These are phyloP conservation scores for Daldinia sp. DNA, from an alignment of 2,329 filamentous ascomycete species.

Conservation along the genomic window DNA sequence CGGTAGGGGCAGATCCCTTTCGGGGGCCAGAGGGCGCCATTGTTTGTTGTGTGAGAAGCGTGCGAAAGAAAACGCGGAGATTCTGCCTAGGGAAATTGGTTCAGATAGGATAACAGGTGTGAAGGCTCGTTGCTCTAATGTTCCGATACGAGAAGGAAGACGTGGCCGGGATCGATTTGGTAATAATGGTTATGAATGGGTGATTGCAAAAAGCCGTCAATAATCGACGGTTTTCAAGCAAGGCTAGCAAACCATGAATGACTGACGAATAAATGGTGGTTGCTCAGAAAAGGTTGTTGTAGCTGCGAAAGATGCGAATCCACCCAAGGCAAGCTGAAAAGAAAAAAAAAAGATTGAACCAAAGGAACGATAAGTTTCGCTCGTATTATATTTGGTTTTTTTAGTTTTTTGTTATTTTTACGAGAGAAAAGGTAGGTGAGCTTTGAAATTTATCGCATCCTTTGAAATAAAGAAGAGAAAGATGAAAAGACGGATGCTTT, in stretches of 20 bases:
- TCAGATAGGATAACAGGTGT: background rate
- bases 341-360: conserved; percentile 3
- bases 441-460: background rate
- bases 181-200: background rate
- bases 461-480: conserved; percentile 17
- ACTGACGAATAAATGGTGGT: background rate
- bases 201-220: conserved; percentile 16
- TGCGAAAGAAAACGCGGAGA: background rate
- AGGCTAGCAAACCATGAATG: conserved; percentile 20
- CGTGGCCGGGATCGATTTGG: background rate
- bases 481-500: conserved; percentile 11
- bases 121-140: background rate
- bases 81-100: background rate
- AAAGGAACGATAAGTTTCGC: conserved; percentile 1
- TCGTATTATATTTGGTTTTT: background rate
- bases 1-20: conserved; percentile 34
- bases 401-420: no score
- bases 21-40: conserved; percentile 41
- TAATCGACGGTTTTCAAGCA: conserved; percentile 10
- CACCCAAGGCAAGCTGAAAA: conserved; percentile 10
- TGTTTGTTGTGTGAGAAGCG: conserved; percentile 1
- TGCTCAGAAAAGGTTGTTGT: conserved; percentile 13
- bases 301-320: conserved; percentile 4
- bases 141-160: background rate
- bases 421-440: background rate